Conservation (phyloP, 805 yeast species). For the Yamadazyma insecticola region DNA sequence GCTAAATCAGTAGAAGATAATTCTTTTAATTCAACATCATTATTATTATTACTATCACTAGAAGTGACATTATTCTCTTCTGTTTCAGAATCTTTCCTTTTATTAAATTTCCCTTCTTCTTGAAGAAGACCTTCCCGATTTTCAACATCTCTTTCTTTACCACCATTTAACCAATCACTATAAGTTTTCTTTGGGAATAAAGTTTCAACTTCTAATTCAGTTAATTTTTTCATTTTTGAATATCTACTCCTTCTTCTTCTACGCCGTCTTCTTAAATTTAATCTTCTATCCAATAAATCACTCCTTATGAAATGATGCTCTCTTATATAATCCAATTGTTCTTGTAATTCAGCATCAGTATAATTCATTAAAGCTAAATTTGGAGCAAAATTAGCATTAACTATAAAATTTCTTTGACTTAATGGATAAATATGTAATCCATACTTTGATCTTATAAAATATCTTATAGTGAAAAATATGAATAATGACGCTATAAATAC, state of each 20-base stretch:
- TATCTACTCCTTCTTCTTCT: conserved; percentile 37
- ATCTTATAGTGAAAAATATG: conserved; percentile 56
- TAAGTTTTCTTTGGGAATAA: conserved; percentile 58
- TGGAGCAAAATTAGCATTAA: conserved; percentile 4
- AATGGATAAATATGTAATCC: conserved; percentile 48
- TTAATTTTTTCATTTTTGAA: conserved; percentile 45
- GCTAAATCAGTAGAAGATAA: background rate
- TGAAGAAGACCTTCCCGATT: conserved; percentile 42
- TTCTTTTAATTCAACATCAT: conserved; percentile 4
- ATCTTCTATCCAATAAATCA: conserved; percentile 24
- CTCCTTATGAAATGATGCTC: conserved; percentile 27
- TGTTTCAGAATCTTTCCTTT: background rate
- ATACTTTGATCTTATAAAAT: conserved; percentile 51
- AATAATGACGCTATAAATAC: conserved; percentile 52
- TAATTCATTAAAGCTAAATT: conserved; percentile 4
- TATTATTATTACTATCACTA: background rate
- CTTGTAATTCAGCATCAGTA: conserved; percentile 24
- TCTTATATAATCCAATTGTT: conserved; percentile 32
- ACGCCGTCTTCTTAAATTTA: conserved; percentile 26
- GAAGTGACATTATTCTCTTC: background rate
- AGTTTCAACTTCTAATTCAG: conserved; percentile 54
- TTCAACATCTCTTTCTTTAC: conserved; percentile 46
- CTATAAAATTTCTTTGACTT: conserved; percentile 20
- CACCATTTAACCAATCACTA: conserved; percentile 58
- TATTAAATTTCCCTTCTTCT: conserved; percentile 19